phyloP scores from a whole-genome alignment of 164 flowering plant species.

The Tinospora cordifolia region DNA sequence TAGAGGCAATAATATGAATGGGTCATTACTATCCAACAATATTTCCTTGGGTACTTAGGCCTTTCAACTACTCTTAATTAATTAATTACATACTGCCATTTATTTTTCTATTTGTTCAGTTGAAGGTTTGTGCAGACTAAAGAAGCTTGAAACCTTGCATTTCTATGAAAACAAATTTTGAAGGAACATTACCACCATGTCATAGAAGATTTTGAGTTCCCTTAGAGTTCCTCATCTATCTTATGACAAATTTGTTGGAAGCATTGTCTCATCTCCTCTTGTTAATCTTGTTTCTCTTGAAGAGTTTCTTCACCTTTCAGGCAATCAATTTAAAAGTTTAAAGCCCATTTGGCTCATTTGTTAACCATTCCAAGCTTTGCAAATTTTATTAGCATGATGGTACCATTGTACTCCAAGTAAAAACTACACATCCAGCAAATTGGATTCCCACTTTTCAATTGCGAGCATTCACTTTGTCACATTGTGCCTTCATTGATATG shows the following conservation, averaged over 20 bases:
- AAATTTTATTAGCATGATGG: no score
- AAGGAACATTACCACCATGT: background rate
- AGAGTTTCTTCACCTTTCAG: background rate
- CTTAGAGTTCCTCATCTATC: background rate
- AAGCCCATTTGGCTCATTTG: background rate
- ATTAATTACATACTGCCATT: no score
- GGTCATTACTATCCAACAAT: no score
- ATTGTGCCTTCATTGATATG: background rate
- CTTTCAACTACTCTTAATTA: no score
- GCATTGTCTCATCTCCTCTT: background rate
- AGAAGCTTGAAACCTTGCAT: background rate
- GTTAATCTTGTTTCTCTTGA: background rate
- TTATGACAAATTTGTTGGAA: background rate
- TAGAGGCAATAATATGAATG: no score
- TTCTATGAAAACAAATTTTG: background rate
- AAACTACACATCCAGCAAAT: background rate
- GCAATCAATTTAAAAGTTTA: background rate
- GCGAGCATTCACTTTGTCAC: background rate
- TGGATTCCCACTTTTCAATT: conserved; percentile 1
- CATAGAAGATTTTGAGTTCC: background rate
- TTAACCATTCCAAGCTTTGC: background rate
- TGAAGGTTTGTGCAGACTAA: background rate
- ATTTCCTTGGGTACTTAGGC: no score
- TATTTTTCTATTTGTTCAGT: no score
- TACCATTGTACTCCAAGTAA: background rate